These are phyloP conservation scores for Hirschioporus abietinus DNA, from an alignment of 768 basidiomycete genomes.

Conservation along the genomic window DNA sequence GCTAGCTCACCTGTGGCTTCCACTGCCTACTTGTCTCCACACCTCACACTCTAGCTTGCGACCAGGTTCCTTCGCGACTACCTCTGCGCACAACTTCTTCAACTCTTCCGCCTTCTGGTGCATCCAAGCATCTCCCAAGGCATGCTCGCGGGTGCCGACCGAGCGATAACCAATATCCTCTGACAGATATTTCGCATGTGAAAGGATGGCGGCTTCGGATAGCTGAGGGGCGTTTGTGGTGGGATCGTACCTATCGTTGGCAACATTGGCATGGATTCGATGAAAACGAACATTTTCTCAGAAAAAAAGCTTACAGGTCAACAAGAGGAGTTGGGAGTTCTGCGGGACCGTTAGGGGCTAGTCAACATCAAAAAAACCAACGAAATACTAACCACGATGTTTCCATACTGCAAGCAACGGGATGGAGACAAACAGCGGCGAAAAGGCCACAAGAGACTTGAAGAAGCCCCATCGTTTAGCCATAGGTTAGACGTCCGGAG, in stretches of 20 bases:
- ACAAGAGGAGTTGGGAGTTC: conserved; percentile 54
- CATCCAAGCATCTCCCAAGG: conserved; percentile 81
- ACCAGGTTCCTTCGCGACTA: conserved; percentile 24
- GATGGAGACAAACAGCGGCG: conserved; percentile 48
- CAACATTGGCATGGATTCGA: neutral
- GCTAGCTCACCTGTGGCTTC: conserved; percentile 70
- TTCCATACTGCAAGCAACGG: conserved; percentile 44
- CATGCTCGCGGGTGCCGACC: conserved; percentile 87
- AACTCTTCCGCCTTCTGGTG: conserved; percentile 57
- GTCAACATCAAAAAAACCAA: neutral
- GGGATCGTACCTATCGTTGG: conserved; percentile 36
- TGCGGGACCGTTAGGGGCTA: conserved; percentile 19
- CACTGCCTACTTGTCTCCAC: conserved; percentile 85
- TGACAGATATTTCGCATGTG: conserved; percentile 60
- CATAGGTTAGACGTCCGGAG: neutral
- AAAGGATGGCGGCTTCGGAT: conserved; percentile 65
- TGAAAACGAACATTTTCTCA: neutral
- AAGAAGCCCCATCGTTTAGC: conserved; percentile 46
- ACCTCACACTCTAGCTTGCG: conserved; percentile 84
- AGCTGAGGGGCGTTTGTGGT: conserved; percentile 59
- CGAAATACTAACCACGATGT: conserved; percentile 38
- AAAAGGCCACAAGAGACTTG: conserved; percentile 48
- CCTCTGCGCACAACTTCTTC: conserved; percentile 54
- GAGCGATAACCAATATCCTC: conserved; percentile 89
- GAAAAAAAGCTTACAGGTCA: conserved; percentile 38